Evolutionary conservation across 176 grass and related monocot genomes (phyloP), one percentile per base, ranked within the genome.

Genomic region (Dactylis glomerata): DNA sequence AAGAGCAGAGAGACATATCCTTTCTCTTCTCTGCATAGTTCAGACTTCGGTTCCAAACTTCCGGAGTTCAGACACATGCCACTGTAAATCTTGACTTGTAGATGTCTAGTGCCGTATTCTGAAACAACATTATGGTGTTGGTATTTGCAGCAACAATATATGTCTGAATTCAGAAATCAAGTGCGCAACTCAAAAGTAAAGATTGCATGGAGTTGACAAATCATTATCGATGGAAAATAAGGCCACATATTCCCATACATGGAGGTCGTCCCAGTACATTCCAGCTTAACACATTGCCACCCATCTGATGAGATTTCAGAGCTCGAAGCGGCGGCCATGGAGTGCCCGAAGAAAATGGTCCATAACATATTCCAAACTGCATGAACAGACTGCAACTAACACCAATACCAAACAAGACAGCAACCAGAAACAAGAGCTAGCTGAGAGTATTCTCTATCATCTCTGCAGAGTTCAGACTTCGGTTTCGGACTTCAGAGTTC

Each of bases 321-420:
- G n/a, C n/a, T n/a, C n/a, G n/a, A n/a, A n/a, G n/a, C n/a, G n/a
- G n/a, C 91, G 5, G 93, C 93, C 1, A 93, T 85, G 83, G 84
- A 86, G 40, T 93, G 88, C 49, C 87, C 89, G 3, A 94, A 88
- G 72, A 99, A 92, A 64, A 94, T 99, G 96, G 61, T 96, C 42
- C 93, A 99, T 82, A 96, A 96, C 57, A 93, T 96, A 36, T 99
- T 99, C 67, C 91, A 96, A 66, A 99, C 93, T 8, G 83, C 89
- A 24, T 93, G 85, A 95, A 38, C 31, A 62, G 36, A 42, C 7
- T 44, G 3, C 11, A 31, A 20, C 0, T 27, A 41, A 73, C 70
- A 8, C 1, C n/a, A 3, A 73, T n/a, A n/a, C n/a, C n/a, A n/a
- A n/a, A n/a, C n/a, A n/a, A 19, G 38, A 41, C 56, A 64, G 17